These are phyloP conservation scores for Solanum etuberosum DNA, from an alignment of 257 asterid genomes.

Conservation along the genomic window DNA sequence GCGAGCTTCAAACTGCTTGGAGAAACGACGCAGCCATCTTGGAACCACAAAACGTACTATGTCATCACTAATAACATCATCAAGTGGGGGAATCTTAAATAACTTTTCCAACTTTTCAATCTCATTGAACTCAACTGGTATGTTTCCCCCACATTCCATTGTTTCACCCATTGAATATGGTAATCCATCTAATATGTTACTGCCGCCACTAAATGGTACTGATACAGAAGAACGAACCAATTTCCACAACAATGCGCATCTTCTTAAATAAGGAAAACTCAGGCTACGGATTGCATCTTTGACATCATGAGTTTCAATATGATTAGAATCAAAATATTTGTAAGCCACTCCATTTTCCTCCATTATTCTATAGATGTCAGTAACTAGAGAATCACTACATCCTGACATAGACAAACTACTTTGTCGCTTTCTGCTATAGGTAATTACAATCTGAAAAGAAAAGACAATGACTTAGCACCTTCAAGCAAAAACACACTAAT, in stretches of 20 bases:
- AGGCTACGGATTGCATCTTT: conserved; percentile 57
- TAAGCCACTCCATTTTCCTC: conserved; percentile 38
- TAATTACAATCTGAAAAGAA: conserved; percentile 46
- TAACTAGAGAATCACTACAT: conserved; percentile 39
- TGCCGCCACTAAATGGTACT: conserved; percentile 49
- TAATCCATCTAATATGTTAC: conserved; percentile 31
- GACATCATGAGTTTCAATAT: conserved; percentile 34
- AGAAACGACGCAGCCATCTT: conserved; percentile 56
- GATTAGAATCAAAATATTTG: conserved; percentile 43
- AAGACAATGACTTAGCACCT: not conserved
- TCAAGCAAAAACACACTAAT: not conserved
- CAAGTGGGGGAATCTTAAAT: conserved; percentile 69
- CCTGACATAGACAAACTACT: conserved; percentile 22
- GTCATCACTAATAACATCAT: conserved; percentile 41
- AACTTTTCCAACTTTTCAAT: conserved; percentile 58
- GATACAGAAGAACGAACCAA: conserved; percentile 43
- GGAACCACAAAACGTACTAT: conserved; percentile 36
- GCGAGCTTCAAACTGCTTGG: conserved; percentile 32
- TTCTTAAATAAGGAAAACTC: conserved; percentile 74
- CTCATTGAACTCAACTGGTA: conserved; percentile 46
- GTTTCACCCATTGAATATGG: conserved; percentile 17
- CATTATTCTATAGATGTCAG: conserved; percentile 44
- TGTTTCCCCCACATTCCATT: conserved; percentile 16
- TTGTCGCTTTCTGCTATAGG: conserved; percentile 26
- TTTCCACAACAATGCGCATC: conserved; percentile 93